Conservation (phyloP, 1,284 basidiomycete species). For the Cutaneotrichosporon cavernicola region DNA sequence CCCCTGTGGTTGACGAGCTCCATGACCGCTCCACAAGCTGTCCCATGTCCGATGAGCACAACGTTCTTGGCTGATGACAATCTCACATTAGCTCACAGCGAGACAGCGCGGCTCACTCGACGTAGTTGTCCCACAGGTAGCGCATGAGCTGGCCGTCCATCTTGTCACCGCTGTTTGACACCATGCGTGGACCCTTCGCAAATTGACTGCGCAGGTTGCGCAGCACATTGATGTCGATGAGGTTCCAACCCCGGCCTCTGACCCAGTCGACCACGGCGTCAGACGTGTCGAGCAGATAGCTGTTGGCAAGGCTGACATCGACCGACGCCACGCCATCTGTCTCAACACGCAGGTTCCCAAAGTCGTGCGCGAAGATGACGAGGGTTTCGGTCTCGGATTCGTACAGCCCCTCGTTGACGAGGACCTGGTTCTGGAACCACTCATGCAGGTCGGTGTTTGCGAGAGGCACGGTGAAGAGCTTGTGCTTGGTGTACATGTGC, state of each 20-base stretch:
- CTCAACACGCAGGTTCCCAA: slow-evolving; percentile 81
- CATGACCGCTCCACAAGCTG: slow-evolving; percentile 72
- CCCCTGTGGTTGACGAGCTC: slow-evolving; percentile 69
- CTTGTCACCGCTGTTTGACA: slow-evolving; percentile 33
- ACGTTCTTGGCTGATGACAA: slow-evolving; percentile 69
- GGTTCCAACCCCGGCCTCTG: slow-evolving; percentile 60
- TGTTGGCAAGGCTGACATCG: slow-evolving; percentile 72
- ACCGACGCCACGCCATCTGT: slow-evolving; percentile 69
- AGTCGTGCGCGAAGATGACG: slow-evolving; percentile 84
- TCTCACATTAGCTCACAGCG: slow-evolving; percentile 52
- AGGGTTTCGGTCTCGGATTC: slow-evolving; percentile 60
- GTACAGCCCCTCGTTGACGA: slow-evolving; percentile 63
- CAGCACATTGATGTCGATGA: slow-evolving; percentile 86
- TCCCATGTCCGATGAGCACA: slow-evolving; percentile 81
- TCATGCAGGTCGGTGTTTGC: slow-evolving; percentile 64
- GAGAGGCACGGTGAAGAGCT: slow-evolving; percentile 78
- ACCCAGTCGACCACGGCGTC: slow-evolving; percentile 77
- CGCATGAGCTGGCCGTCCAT: slow-evolving; percentile 61
- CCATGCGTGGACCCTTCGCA: slow-evolving; percentile 32
- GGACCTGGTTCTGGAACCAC: slow-evolving; percentile 72
- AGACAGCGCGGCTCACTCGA: slow-evolving; percentile 63
- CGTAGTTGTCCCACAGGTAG: slow-evolving; percentile 94
- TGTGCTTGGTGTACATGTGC: slow-evolving; percentile 68
- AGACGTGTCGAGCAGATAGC: slow-evolving; percentile 82
- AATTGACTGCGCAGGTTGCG: slow-evolving; percentile 60